phyloP scores from a whole-genome alignment of 1,284 basidiomycete genomes.

The Phellinidium pouzarii region DNA sequence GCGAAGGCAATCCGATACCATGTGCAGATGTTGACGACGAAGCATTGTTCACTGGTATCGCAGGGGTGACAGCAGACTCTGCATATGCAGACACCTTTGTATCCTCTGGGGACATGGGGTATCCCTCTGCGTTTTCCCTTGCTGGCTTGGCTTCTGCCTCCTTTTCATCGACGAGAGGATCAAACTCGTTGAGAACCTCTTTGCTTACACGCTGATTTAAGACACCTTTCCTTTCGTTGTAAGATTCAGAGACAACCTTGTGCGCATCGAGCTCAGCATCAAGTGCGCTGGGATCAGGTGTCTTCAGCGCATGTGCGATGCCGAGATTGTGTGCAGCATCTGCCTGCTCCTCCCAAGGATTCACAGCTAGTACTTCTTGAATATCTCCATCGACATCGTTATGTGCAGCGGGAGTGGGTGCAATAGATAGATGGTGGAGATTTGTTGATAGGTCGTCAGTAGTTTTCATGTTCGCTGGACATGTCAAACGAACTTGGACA shows the following conservation, averaged over 20 bases:
- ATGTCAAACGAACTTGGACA: too few relatives aligned
- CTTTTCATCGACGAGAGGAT: conserved; percentile 52
- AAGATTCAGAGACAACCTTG: not conserved
- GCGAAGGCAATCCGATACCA: conserved; percentile 44
- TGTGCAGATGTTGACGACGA: conserved; percentile 20
- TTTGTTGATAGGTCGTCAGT: not conserved
- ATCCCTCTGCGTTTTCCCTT: conserved; percentile 51
- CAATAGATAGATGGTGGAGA: not conserved
- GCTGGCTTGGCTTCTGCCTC: conserved; percentile 53
- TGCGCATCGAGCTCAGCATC: not conserved
- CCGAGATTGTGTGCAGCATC: not conserved
- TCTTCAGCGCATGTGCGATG: not conserved
- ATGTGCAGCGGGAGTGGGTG: not conserved
- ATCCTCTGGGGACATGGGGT: conserved; percentile 37
- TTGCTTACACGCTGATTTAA: conserved; percentile 3
- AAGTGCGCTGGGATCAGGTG: conserved; percentile 4
- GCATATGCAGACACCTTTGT: conserved; percentile 27
- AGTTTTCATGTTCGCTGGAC: too few relatives aligned
- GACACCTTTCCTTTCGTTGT: not conserved
- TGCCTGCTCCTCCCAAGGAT: conserved; percentile 7
- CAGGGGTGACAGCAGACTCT: conserved; percentile 14
- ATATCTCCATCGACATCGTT: too few relatives aligned
- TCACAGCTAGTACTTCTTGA: not conserved
- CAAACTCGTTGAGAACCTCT: conserved; percentile 55
- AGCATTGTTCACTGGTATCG: conserved; percentile 7